These are phyloP conservation scores for Xylariaceae sp. DNA, from an alignment of 2,329 filamentous ascomycete genomes.

Conservation along the genomic window DNA sequence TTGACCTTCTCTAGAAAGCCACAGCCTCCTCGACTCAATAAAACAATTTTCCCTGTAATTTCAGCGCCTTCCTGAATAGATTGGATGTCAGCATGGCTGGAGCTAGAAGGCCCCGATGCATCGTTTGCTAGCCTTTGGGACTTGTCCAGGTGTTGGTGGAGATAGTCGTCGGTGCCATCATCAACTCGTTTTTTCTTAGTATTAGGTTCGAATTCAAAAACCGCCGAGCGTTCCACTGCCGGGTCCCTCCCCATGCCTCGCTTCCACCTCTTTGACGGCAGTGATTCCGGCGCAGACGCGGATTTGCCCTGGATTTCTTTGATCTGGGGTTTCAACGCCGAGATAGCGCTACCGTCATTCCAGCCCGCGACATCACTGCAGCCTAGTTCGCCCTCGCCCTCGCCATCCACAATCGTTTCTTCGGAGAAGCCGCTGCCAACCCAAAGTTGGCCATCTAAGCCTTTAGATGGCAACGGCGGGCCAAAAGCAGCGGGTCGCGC, in stretches of 20 bases:
- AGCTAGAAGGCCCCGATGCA: slow-evolving; percentile 31
- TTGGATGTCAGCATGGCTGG: slow-evolving; percentile 80
- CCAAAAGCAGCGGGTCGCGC: slow-evolving; percentile 92
- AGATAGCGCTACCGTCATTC: slow-evolving; percentile 55
- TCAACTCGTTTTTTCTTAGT: slow-evolving; percentile 38
- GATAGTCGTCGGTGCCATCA: slow-evolving; percentile 81
- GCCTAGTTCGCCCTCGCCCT: slow-evolving; percentile 77
- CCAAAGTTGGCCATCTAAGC: slow-evolving; percentile 87
- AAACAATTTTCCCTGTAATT: slow-evolving; percentile 85
- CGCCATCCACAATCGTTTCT: slow-evolving; percentile 59
- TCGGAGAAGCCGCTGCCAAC: slow-evolving; percentile 88
- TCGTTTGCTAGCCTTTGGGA: slow-evolving; percentile 33
- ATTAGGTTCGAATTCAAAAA: slow-evolving; percentile 26
- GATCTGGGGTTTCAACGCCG: slow-evolving; percentile 37
- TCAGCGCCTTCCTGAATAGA: slow-evolving; percentile 87
- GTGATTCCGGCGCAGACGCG: slow-evolving; percentile 27
- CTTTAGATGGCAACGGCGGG: slow-evolving; percentile 65
- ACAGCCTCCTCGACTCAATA: slow-evolving; percentile 88
- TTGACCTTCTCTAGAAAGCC: slow-evolving; percentile 96
- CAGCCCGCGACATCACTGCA: slow-evolving; percentile 93
- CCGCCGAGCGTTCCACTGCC: slow-evolving; percentile 27
- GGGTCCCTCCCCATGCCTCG: slow-evolving; percentile 32
- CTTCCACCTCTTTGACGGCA: slow-evolving; percentile 34
- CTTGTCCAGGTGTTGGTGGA: slow-evolving; percentile 51
- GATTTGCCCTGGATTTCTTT: slow-evolving; percentile 31